Evolutionary conservation across 306 rosid genomes (phyloP).

Genomic region (Hippophae tibetana): DNA sequence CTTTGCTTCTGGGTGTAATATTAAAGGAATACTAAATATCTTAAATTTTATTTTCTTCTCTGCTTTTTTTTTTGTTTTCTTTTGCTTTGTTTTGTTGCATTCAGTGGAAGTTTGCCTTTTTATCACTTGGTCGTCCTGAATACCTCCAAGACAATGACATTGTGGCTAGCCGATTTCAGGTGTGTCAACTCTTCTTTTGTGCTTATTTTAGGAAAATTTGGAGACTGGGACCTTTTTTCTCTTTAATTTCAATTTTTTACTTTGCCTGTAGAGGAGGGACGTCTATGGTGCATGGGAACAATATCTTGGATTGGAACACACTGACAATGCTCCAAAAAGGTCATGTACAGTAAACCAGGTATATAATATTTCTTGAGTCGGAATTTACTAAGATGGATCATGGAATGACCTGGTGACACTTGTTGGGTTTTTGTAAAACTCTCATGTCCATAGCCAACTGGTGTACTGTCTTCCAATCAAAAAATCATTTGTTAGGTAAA

Average conservation of each 20-base stretch:
- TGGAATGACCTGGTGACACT: not conserved
- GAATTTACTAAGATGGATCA: not conserved
- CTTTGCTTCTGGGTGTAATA: not conserved
- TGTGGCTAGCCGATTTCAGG: slow-evolving; percentile 73
- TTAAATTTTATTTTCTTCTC: too few relatives aligned
- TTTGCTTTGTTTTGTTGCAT: not conserved
- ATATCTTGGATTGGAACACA: slow-evolving; percentile 80
- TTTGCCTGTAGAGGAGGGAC: slow-evolving; percentile 45
- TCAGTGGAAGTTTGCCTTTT: slow-evolving; percentile 83
- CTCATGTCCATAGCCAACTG: too few relatives aligned
- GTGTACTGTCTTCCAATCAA: too few relatives aligned
- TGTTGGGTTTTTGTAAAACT: not conserved
- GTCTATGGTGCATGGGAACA: slow-evolving; percentile 89
- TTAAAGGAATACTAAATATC: too few relatives aligned
- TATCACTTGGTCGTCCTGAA: slow-evolving; percentile 77
- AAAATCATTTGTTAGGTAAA: too few relatives aligned
- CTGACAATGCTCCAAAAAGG: slow-evolving; percentile 56
- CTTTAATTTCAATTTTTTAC: not conserved
- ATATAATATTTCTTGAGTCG: not conserved
- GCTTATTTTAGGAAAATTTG: too few relatives aligned
- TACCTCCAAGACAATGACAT: slow-evolving; percentile 63
- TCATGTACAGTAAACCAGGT: slow-evolving; percentile 63
- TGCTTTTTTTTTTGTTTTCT: not conserved
- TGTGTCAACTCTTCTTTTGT: slow-evolving; percentile 4
- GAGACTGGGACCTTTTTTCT: not conserved